phyloP scores from a whole-genome alignment of 1,284 basidiomycete genomes.

The Rhodotorula mucilaginosa region DNA sequence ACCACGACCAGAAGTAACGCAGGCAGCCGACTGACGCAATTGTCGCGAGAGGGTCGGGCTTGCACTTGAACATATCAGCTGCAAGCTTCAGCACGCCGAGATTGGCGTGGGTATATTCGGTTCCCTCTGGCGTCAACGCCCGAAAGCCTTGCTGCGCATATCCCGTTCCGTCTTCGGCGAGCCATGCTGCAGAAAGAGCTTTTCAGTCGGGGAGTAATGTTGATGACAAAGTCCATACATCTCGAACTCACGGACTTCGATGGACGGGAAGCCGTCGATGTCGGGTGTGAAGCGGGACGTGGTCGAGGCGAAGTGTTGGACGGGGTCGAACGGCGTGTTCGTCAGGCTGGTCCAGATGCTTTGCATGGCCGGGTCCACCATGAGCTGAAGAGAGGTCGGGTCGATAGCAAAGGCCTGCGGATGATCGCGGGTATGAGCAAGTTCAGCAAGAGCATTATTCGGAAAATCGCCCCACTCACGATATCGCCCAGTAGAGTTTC shows the following conservation, averaged over 20 bases:
- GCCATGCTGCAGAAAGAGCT: neutral
- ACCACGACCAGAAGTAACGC: neutral
- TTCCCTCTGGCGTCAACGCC: neutral
- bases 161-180: neutral
- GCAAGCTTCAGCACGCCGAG: constrained; percentile 14
- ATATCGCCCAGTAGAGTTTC: neutral
- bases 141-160: constrained; percentile 19
- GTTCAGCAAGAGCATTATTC: neutral
- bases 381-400: neutral
- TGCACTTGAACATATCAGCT: neutral
- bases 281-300: neutral
- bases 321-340: constrained; percentile 3
- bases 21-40: neutral
- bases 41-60: neutral
- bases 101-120: constrained; percentile 6
- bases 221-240: neutral
- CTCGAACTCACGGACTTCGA: constrained; percentile 1
- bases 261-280: neutral
- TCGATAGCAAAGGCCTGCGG: constrained; percentile 3
- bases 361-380: too few species aligned
- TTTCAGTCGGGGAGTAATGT: neutral
- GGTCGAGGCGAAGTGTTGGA: neutral
- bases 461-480: neutral
- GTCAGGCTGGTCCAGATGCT: neutral
- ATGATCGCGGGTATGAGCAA: too few species aligned